These are phyloP conservation scores for Wickerhamiella kazuoi DNA, from an alignment of 805 yeast species.

Conservation along the genomic window DNA sequence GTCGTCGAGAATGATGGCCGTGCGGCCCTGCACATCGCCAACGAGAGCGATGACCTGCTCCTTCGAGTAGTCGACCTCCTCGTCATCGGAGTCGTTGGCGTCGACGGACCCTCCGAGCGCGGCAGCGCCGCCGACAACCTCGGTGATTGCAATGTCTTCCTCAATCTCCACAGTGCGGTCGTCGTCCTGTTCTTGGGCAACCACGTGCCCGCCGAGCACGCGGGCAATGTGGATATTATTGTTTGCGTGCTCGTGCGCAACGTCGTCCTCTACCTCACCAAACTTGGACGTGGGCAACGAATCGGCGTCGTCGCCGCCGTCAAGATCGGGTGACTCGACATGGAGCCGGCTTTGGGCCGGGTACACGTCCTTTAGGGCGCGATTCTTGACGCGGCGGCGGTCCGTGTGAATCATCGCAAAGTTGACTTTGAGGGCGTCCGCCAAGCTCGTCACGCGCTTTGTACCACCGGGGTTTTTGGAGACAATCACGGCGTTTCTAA, in stretches of 20 bases:
- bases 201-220: conserved; percentile 92
- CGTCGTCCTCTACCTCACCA: conserved; percentile 7
- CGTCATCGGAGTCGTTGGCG: conserved; percentile 62
- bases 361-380: conserved; percentile 15
- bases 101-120: conserved; percentile 72
- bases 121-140: conserved; percentile 12
- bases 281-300: conserved; percentile 6
- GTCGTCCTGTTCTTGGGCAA: conserved; percentile 50
- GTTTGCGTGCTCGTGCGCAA: conserved; percentile 1
- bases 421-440: conserved; percentile 89
- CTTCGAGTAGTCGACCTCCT: conserved; percentile 46
- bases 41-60: conserved; percentile 91
- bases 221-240: conserved; percentile 76
- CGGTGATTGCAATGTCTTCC: conserved; percentile 9
- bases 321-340: conserved; percentile 9
- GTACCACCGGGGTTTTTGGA: conserved; percentile 99
- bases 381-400: conserved; percentile 72
- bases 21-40: conserved; percentile 82
- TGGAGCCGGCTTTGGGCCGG: conserved; percentile 13
- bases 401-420: conserved; percentile 99
- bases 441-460: conserved; percentile 89
- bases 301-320: conserved; percentile 7
- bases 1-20: conserved; percentile 89
- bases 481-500: conserved; percentile 80
- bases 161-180: conserved; percentile 15